Evolutionary conservation across 495 filamentous ascomycete genomes (phyloP).

Genomic region (Talaromyces borbonicus): DNA sequence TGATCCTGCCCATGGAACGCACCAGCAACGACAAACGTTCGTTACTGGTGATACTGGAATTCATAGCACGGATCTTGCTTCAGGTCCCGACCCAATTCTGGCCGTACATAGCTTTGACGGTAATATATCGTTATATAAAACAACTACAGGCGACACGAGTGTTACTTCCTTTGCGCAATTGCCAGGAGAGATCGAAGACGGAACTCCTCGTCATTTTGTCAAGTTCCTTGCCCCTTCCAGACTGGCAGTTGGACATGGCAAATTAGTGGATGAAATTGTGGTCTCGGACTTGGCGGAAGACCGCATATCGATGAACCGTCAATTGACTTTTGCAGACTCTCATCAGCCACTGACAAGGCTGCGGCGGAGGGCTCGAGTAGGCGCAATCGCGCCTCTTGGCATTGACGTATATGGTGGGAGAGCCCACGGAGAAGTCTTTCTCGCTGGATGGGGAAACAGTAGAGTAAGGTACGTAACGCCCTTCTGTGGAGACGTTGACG

Average conservation of each 20-base stretch:
- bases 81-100: conserved; percentile 26
- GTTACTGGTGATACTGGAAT: conserved; percentile 20
- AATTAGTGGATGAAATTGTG: conserved; percentile 31
- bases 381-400: conserved; percentile 43
- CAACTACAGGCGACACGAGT: conserved; percentile 17
- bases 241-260: conserved; percentile 43
- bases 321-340: conserved; percentile 18
- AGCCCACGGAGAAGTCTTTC: conserved; percentile 41
- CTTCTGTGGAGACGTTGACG: not conserved
- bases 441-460: conserved; percentile 54
- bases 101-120: conserved; percentile 37
- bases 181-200: conserved; percentile 14
- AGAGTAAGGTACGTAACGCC: conserved; percentile 32
- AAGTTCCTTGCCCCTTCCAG: conserved; percentile 39
- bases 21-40: conserved; percentile 25
- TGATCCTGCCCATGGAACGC: conserved; percentile 14
- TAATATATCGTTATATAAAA: conserved; percentile 37
- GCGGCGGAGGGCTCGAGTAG: conserved; percentile 25
- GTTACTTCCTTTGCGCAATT: conserved; percentile 32
- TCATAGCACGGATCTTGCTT: conserved; percentile 23
- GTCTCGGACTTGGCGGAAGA: conserved; percentile 39
- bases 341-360: conserved; percentile 12
- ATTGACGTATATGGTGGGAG: conserved; percentile 15
- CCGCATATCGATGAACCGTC: conserved; percentile 25
- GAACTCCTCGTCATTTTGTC: conserved; percentile 35